Evolutionary conservation across 2,329 filamentous ascomycete species (phyloP), one percentile per base, ranked within the genome.

Genomic region (Diaporthe ampelina): DNA sequence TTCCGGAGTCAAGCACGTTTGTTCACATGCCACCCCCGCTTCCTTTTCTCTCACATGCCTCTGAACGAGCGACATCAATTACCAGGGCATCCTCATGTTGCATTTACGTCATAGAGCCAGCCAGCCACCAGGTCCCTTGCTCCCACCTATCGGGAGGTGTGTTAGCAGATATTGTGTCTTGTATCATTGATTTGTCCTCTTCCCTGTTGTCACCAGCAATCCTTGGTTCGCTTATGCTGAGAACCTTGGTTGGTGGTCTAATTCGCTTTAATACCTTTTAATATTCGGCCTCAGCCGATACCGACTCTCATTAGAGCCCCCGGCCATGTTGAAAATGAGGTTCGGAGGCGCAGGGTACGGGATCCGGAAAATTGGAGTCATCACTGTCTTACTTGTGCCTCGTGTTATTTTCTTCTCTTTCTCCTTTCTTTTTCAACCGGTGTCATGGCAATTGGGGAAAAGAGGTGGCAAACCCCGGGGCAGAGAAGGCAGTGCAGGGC

Each of bases 91-190:
- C 8, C 40, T 73, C 48, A 54, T 70, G 40, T 61, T 65, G 70
- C 65, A 75, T 67, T 70, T 73, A 70, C 70, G 73, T 58, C 63
- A 75, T 65, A 73, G 63, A 73, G 56, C 50, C 50, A 61, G 52
- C 52, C 54, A 24, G 56, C 65, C 69, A 72, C 69, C 65, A 70
- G 65, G 58, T 70, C 70, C 63, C 72, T 75, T 73, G 40, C 58
- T 75, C 73, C 73, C 70, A 45, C 45, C 19, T 8, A 29, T 19
- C 52, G 70, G 65, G 73, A 73, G 74, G 58, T 70, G 40, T 73
- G 74, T 73, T 75, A 65, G 52, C 56, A 43, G 43, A 52, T 29
- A 35, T 74, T 59, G 29, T 61, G 61, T 67, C 57, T n/a, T 45
- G 57, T 54, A 29, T 71, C 43, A n/a, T 21, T 32, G 59, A 29